A percentile compares a stretch with the other conserved stretches of the same genome.
These are phyloP conservation scores for Globisporangium paddicum DNA, from an alignment of 352 stramenopile genomes.

Conservation along the genomic window DNA sequence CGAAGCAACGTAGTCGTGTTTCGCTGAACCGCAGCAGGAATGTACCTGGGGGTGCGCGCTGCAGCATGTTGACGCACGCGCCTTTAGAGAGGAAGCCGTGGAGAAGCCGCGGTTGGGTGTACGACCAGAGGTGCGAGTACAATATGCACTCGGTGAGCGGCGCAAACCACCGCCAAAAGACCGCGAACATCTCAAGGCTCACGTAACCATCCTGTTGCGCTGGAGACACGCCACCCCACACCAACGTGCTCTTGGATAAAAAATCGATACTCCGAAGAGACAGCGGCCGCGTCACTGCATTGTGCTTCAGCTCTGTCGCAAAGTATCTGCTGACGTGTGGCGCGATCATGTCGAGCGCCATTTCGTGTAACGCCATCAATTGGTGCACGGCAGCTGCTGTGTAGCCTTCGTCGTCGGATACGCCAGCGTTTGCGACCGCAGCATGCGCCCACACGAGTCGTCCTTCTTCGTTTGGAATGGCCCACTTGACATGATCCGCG, in stretches of 20 bases:
- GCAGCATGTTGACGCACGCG: slow-evolving; percentile 69
- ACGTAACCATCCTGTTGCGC: slow-evolving; percentile 36
- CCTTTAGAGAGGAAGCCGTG: slow-evolving; percentile 83
- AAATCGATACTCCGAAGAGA: slow-evolving; percentile 78
- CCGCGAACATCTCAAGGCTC: slow-evolving; percentile 60
- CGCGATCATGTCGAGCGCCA: slow-evolving; percentile 61
- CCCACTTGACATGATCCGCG: slow-evolving; percentile 37
- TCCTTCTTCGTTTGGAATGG: slow-evolving; percentile 41
- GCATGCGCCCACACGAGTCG: slow-evolving; percentile 66
- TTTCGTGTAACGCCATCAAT: slow-evolving; percentile 29
- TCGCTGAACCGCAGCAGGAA: slow-evolving; percentile 83
- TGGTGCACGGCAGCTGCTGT: slow-evolving; percentile 28
- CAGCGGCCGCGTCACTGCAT: slow-evolving; percentile 60
- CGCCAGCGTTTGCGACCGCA: slow-evolving; percentile 36
- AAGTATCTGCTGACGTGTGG: slow-evolving; percentile 76
- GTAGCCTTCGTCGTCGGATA: slow-evolving; percentile 15
- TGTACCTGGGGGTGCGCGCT: slow-evolving; percentile 56
- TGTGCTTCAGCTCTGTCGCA: slow-evolving; percentile 59
- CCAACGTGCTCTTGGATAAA: slow-evolving; percentile 59
- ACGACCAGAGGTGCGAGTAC: slow-evolving; percentile 54
- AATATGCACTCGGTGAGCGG: slow-evolving; percentile 63
- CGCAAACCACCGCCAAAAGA: slow-evolving; percentile 76
- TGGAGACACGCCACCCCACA: slow-evolving; percentile 51
- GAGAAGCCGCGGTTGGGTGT: slow-evolving; percentile 71
- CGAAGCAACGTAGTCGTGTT: slow-evolving; percentile 53